These are phyloP conservation scores for Mucor saturninus DNA, from an alignment of 371 early-diverging fungal genomes.

Conservation along the genomic window DNA sequence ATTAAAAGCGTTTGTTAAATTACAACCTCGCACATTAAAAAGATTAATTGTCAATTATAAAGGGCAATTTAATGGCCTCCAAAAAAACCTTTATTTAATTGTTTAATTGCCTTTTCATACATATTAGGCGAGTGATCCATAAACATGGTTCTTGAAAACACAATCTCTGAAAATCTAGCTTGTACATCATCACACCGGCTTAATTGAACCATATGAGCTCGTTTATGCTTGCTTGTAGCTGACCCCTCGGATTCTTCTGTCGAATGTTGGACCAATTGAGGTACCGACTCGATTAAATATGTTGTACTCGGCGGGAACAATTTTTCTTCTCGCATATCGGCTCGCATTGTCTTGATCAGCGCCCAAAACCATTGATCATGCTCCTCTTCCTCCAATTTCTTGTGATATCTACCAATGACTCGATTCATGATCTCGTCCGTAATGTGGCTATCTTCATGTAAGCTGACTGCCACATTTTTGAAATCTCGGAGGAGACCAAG, in stretches of 20 bases:
- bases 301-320: slow-evolving; percentile 76
- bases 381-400: slow-evolving; percentile 35
- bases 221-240: slow-evolving; percentile 25
- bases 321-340: slow-evolving; percentile 80
- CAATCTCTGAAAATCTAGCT: slow-evolving; percentile 67
- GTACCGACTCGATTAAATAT: slow-evolving; percentile 55
- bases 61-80: slow-evolving; percentile 10
- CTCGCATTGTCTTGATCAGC: slow-evolving; percentile 78
- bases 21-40: too few relatives aligned
- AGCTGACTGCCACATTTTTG: slow-evolving; percentile 71
- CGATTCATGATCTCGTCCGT: slow-evolving; percentile 74
- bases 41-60: too few relatives aligned
- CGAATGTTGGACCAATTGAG: slow-evolving; percentile 35
- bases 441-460: slow-evolving; percentile 66
- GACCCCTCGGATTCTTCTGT: slow-evolving; percentile 21
- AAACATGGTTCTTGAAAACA: slow-evolving; percentile 74
- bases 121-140: slow-evolving; percentile 72
- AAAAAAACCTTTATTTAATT: slow-evolving; percentile 37
- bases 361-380: slow-evolving; percentile 83
- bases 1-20: too few relatives aligned
- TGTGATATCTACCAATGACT: slow-evolving; percentile 54
- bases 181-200: slow-evolving; percentile 70
- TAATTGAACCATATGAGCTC: slow-evolving; percentile 52
- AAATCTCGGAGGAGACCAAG: slow-evolving; percentile 77
- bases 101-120: slow-evolving; percentile 58